Evolutionary conservation across 2,329 filamentous ascomycete species (phyloP).

Genomic region (Diaporthe vaccinii): DNA sequence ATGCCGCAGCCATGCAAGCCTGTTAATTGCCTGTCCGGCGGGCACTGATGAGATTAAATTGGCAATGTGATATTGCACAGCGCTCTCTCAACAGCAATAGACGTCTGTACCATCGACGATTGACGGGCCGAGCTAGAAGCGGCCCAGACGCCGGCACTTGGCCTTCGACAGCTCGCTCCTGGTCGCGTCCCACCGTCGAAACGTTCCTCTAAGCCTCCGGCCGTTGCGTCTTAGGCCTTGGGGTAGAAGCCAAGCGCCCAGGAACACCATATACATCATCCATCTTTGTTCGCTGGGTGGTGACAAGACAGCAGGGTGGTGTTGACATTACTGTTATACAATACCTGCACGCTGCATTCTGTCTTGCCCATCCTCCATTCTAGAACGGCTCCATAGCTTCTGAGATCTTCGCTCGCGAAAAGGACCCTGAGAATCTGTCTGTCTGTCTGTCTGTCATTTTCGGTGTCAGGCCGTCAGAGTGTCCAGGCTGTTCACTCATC

Average conservation of each 20-base stretch:
- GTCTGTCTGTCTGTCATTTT: not conserved
- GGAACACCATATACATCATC: not conserved
- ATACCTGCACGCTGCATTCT: not conserved
- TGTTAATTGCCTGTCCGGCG: not conserved
- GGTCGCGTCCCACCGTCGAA: conserved; percentile 6
- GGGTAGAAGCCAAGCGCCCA: not conserved
- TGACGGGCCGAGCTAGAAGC: conserved; percentile 15
- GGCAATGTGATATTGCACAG: not conserved
- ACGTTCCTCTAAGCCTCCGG: conserved; percentile 27
- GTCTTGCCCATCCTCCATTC: conserved; percentile 20
- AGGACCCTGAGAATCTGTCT: conserved; percentile 7
- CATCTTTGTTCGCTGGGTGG: not conserved
- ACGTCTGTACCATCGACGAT: not conserved
- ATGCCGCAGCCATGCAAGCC: conserved; percentile 1
- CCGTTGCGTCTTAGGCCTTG: conserved; percentile 19
- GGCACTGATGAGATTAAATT: not conserved
- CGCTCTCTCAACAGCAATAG: not conserved
- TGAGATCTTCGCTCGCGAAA: conserved; percentile 19
- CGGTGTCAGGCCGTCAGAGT: not conserved
- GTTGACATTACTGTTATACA: not conserved
- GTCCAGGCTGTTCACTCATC: not conserved
- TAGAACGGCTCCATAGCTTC: conserved; percentile 26
- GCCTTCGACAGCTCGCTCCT: conserved; percentile 1
- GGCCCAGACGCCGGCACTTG: conserved; percentile 28
- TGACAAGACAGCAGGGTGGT: not conserved